Evolutionary conservation across 306 rosid species (phyloP).

Genomic region (Rosa chinensis): DNA sequence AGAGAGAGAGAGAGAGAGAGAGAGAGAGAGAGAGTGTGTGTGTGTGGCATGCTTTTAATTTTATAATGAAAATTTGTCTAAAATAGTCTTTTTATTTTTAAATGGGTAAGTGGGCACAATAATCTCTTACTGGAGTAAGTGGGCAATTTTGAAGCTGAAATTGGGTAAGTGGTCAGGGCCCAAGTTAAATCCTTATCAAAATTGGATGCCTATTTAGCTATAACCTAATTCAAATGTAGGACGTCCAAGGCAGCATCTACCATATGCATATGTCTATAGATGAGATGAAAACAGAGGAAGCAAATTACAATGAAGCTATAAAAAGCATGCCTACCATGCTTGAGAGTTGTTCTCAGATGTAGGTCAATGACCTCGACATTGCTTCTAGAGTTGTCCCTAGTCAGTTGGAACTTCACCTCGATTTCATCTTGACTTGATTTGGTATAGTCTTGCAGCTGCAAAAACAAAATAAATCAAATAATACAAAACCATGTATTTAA

Average conservation of each 20-base stretch:
- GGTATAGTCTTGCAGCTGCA: constrained; percentile 52
- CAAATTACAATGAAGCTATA: background rate
- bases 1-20: too few species aligned
- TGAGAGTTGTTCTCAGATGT: constrained; percentile 58
- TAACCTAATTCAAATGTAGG: too few species aligned
- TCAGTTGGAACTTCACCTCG: constrained; percentile 64
- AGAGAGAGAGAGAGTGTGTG: too few species aligned
- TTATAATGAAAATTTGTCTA: too few species aligned
- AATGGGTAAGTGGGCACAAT: too few species aligned
- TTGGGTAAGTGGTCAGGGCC: too few species aligned
- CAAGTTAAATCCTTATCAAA: too few species aligned
- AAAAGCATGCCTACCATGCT: constrained; percentile 43
- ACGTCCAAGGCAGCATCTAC: background rate
- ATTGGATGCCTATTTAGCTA: too few species aligned
- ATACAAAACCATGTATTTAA: background rate
- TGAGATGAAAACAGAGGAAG: background rate
- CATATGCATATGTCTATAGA: background rate
- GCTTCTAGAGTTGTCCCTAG: constrained; percentile 66
- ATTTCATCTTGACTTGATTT: constrained; percentile 55
- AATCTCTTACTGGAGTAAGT: too few species aligned
- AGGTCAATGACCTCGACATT: constrained; percentile 65
- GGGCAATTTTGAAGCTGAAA: too few species aligned
- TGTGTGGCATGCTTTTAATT: too few species aligned
- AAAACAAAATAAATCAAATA: background rate
- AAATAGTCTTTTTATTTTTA: too few species aligned